A percentile compares a stretch with the other conserved stretches of the same genome.
Evolutionary conservation across 2,329 filamentous ascomycete genomes (phyloP).

Genomic region (Drechmeria coniospora): DNA sequence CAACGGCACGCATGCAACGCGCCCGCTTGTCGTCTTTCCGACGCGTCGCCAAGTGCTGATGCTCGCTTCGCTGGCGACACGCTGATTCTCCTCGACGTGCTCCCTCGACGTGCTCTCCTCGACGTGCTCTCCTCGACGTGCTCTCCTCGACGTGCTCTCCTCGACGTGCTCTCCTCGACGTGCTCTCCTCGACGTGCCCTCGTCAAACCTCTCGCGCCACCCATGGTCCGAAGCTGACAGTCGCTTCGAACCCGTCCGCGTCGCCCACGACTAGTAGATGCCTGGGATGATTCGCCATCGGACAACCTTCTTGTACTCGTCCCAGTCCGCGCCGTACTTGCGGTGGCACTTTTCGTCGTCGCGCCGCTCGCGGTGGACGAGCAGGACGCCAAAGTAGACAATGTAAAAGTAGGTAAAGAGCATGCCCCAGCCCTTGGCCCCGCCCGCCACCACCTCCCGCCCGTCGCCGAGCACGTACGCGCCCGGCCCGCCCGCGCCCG

Average conservation of each 20-base stretch:
- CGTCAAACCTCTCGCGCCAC: no score
- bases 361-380: conserved; percentile 72
- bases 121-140: no score
- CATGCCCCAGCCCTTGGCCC: conserved; percentile 69
- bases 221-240: no score
- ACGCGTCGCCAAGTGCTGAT: no score
- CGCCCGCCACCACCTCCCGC: conserved; percentile 52
- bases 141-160: no score
- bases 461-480: conserved; percentile 43
- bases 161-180: no score
- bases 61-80: no score
- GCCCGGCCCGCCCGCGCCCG: conserved; percentile 32
- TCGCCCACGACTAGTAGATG: conserved; percentile 46
- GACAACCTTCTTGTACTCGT: conserved; percentile 71
- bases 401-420: conserved; percentile 91
- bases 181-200: no score
- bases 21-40: no score
- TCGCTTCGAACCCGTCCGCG: neutral
- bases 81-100: no score
- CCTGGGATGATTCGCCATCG: conserved; percentile 71
- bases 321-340: conserved; percentile 91
- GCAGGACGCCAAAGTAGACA: conserved; percentile 73
- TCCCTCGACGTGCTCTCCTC: no score
- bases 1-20: no score
- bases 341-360: conserved; percentile 82